Base-by-base conservation (phyloP, 2,329 filamentous ascomycete species). In the Sporothrix mexicana region DNA sequence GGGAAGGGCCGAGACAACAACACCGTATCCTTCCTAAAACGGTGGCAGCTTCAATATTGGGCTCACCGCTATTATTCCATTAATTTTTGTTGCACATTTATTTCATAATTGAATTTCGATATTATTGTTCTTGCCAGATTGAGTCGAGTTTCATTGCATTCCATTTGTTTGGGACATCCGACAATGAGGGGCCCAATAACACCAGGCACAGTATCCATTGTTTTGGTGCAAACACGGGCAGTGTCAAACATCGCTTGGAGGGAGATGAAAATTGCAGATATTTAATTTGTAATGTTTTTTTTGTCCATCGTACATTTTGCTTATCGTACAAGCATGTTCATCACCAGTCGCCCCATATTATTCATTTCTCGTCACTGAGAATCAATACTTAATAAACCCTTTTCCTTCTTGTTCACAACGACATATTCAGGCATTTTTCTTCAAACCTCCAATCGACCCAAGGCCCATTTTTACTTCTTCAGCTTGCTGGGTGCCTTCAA, bases 401-500 rank as follows among this genome's bases (percentile, higher is more conserved):
- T 13, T 17, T 8, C 20, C 51, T 10, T 13, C 25, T 57, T 57
- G 9, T 59, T 17, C 13, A 25, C 17, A 7, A 7, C 13, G 7
- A 7, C 9, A 7, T 36, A n/a, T 62, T 59, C 74, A 80, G 30
- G 78, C 71, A 69, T 77, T 74, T 76, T 80, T 80, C 77, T 80
- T 80, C 71, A 80, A 72, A 6, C 77, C 76, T n/a, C 78, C 78
- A 49, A 80, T 62, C 17, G 75, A 74, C 20, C 78, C 78, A 23
- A 79, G 41, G 20, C 78, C 78, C 64, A 78, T 76, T 76, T 77
- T 75, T 41, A 82, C 76, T 5, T 80, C 77, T 2, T 75, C 73
- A 43, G 81, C 81, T 68, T 82, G 79, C 74, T 82, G 72, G 71
- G 80, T 81, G 15, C 81, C 81, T 70, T 80, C 79, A 41, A 82